phyloP scores from a whole-genome alignment of 164 flowering plant species.

The Litsea cubeba region DNA sequence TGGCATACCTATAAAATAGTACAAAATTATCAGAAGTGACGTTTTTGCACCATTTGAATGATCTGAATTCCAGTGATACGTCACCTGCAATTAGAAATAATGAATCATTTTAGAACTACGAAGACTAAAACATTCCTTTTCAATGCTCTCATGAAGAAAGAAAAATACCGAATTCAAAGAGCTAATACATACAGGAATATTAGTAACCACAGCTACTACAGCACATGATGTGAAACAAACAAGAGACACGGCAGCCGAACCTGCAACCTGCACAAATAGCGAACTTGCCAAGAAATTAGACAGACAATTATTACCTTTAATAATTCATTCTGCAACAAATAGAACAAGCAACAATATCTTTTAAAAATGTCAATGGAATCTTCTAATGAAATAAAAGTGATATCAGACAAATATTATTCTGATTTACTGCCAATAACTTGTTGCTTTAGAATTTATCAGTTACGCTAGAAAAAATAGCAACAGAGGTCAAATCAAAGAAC shows the following conservation, averaged over 20 bases:
- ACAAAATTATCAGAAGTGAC: conserved; percentile 48
- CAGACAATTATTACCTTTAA: neutral
- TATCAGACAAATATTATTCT: neutral
- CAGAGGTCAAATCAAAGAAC: neutral
- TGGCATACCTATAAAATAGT: conserved; percentile 74
- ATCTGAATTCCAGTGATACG: conserved; percentile 48
- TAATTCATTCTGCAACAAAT: too few relatives aligned
- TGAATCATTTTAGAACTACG: conserved; percentile 1
- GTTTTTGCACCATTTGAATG: conserved; percentile 26
- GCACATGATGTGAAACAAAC: conserved; percentile 77
- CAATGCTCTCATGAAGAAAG: neutral
- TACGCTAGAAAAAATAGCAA: neutral
- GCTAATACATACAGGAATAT: conserved; percentile 58
- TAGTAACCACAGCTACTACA: conserved; percentile 56
- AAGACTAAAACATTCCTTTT: conserved; percentile 2
- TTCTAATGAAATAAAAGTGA: neutral
- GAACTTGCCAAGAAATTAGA: neutral
- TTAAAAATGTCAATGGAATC: neutral
- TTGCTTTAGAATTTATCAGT: neutral
- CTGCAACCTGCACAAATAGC: conserved; percentile 57
- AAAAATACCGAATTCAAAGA: neutral
- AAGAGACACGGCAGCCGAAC: conserved; percentile 72
- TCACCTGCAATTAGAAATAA: conserved; percentile 39
- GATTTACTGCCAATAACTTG: neutral
- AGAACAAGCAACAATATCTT: neutral